Conservation (phyloP, 495 filamentous ascomycete species). For the Hyaloscypha finlandica region DNA sequence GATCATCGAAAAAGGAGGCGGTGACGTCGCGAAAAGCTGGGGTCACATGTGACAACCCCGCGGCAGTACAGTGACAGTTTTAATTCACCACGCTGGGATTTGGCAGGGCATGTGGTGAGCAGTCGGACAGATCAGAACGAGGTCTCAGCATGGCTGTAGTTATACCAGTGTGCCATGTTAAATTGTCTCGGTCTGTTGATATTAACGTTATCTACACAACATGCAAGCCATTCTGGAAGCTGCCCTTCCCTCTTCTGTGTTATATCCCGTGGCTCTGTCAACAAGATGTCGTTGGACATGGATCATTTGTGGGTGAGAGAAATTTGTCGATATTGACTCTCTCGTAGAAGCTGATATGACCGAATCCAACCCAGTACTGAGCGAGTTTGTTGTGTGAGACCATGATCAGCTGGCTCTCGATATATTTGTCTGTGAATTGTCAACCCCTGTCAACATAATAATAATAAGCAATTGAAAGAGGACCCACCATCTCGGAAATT, state of each 20-base stretch:
- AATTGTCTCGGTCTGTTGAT: not conserved
- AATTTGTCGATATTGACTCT: conserved; percentile 74
- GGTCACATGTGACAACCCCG: not conserved
- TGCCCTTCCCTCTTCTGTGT: not conserved
- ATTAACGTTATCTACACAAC: not conserved
- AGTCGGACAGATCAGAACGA: not conserved
- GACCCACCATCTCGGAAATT: conserved; percentile 70
- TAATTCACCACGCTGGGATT: no score
- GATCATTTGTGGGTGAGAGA: conserved; percentile 23
- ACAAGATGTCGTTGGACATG: not conserved
- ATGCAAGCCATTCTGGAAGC: not conserved
- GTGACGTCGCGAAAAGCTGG: not conserved
- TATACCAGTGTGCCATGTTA: not conserved
- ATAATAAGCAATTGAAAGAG: not conserved
- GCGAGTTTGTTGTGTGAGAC: conserved; percentile 75
- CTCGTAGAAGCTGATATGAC: conserved; percentile 78
- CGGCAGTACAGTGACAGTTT: no score
- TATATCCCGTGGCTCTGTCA: not conserved
- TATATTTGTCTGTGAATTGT: conserved; percentile 64
- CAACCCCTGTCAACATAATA: not conserved
- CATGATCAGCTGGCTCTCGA: conserved; percentile 73
- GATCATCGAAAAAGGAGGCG: not conserved
- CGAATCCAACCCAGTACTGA: conserved; percentile 79
- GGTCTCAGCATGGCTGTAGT: not conserved
- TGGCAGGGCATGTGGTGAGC: no score